phyloP scores from a whole-genome alignment of 2,329 filamentous ascomycete species.

The Acephala macrosclerotiorum region DNA sequence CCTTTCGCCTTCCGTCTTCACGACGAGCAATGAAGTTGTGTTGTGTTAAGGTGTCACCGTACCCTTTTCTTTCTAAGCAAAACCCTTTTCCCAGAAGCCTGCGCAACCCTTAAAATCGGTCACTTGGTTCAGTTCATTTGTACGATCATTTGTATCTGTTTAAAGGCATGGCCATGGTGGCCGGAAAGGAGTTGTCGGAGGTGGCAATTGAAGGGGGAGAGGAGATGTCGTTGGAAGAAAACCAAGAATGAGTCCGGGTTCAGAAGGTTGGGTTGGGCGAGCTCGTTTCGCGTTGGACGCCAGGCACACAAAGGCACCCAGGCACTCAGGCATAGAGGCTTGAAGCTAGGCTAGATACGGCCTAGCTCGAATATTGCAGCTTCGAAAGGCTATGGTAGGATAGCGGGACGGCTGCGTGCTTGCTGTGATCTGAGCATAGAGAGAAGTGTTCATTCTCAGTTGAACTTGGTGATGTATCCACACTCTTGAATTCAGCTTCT shows the following conservation, averaged over 20 bases:
- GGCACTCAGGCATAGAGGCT: not conserved
- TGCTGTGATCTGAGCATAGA: slow-evolving; percentile 8
- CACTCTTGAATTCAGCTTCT: slow-evolving; percentile 1
- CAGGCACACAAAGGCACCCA: not conserved
- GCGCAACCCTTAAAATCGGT: slow-evolving; percentile 31
- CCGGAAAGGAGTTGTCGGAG: slow-evolving; percentile 28
- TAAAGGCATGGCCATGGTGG: slow-evolving; percentile 39
- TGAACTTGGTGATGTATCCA: slow-evolving; percentile 28
- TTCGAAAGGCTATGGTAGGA: not conserved
- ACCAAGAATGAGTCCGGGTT: slow-evolving; percentile 8
- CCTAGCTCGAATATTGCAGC: not conserved
- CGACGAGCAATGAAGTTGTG: slow-evolving; percentile 35
- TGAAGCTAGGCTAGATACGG: not conserved
- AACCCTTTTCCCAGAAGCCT: slow-evolving; percentile 30
- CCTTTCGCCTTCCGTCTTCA: slow-evolving; percentile 26
- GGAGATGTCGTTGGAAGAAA: slow-evolving; percentile 21
- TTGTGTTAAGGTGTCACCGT: slow-evolving; percentile 46
- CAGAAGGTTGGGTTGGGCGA: not conserved
- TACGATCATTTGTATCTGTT: slow-evolving; percentile 44
- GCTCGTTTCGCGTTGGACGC: slow-evolving; percentile 8
- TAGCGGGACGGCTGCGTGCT: slow-evolving; percentile 5
- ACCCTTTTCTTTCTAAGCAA: slow-evolving; percentile 39
- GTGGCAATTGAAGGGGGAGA: slow-evolving; percentile 27
- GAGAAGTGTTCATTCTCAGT: slow-evolving; percentile 15
- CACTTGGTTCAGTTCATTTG: slow-evolving; percentile 44